Percentiles rank a stretch among this genome's conserved stretches.
Evolutionary conservation across 2,329 filamentous ascomycete species (phyloP).

Genomic region (Monilinia polystroma): DNA sequence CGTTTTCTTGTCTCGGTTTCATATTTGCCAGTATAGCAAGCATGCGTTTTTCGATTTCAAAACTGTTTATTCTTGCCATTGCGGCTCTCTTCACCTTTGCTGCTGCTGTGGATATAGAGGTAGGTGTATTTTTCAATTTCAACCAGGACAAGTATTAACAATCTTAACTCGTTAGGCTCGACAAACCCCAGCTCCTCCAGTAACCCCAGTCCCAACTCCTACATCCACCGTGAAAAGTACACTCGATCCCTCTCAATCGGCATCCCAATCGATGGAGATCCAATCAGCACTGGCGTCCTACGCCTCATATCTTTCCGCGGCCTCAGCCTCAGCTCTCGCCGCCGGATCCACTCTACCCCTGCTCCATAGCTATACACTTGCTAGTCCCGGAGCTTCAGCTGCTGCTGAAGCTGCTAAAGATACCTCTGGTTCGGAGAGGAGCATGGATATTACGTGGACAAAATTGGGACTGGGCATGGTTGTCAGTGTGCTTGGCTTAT

Average conservation of each 20-base stretch:
- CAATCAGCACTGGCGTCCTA: not conserved
- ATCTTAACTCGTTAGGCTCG: not conserved
- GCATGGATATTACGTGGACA: not conserved
- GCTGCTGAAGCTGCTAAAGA: not conserved
- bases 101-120: not conserved
- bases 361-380: not conserved
- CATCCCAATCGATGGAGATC: not conserved
- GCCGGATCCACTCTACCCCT: not conserved
- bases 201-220: not conserved
- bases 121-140: not conserved
- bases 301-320: slow-evolving; percentile 1
- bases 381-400: not conserved
- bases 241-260: slow-evolving; percentile 2
- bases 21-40: not conserved
- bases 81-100: not conserved
- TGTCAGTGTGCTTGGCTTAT: not conserved
- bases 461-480: not conserved
- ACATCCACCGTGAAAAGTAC: not conserved
- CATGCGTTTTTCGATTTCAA: not conserved
- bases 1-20: not conserved
- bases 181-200: not conserved
- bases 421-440: not conserved
- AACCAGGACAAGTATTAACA: not conserved
- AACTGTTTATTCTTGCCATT: not conserved
- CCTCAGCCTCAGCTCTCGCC: not conserved